phyloP scores from a whole-genome alignment of 2,329 filamentous ascomycete genomes.

The Pseudocercospora cruenta region DNA sequence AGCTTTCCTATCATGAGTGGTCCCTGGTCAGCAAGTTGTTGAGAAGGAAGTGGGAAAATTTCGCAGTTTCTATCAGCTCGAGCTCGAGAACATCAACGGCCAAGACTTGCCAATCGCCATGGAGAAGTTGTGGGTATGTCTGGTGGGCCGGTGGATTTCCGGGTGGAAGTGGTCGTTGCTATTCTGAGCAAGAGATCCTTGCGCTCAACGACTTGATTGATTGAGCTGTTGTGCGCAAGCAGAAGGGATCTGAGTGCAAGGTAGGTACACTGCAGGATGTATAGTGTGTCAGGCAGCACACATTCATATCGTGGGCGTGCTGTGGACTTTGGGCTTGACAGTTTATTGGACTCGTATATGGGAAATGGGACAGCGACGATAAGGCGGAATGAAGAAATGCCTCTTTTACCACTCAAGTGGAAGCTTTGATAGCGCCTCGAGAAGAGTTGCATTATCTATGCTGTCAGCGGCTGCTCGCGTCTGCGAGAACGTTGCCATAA shows the following conservation, averaged over 20 bases:
- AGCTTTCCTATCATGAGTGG: background rate
- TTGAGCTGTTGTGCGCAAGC: slow-evolving; percentile 3
- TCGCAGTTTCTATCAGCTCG: background rate
- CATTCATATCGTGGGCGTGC: background rate
- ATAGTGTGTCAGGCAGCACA: slow-evolving; percentile 1
- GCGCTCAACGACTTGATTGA: slow-evolving; percentile 4
- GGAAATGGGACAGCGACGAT: background rate
- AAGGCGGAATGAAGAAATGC: background rate
- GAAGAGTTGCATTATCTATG: background rate
- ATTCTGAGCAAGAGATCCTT: background rate
- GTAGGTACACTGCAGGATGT: background rate
- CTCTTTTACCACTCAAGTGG: background rate
- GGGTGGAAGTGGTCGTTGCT: background rate
- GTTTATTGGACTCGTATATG: background rate
- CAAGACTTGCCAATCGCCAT: background rate
- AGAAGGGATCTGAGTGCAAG: background rate
- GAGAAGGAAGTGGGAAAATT: slow-evolving; percentile 3
- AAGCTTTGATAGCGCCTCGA: slow-evolving; percentile 4
- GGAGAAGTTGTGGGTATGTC: background rate
- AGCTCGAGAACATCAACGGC: background rate
- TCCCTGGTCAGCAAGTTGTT: background rate
- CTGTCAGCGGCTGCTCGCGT: slow-evolving; percentile 8
- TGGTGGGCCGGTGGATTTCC: slow-evolving; percentile 1
- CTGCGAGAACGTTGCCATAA: slow-evolving; percentile 4
- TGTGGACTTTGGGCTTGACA: background rate